These are phyloP conservation scores for Sugiyamaella qingdaonensis DNA, from an alignment of 805 yeast species.

Conservation along the genomic window DNA sequence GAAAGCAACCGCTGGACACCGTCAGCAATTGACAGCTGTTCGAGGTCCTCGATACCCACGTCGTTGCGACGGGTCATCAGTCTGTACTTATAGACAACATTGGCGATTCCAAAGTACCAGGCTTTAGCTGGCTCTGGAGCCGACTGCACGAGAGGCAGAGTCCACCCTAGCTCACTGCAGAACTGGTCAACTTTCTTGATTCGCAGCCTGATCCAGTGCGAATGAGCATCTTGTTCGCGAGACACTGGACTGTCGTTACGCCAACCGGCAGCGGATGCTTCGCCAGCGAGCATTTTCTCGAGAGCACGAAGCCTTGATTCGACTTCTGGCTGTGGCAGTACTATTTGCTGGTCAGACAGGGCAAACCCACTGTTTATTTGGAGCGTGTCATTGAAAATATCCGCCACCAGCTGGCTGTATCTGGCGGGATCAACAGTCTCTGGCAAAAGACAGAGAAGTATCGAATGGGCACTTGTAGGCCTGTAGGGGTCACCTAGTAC, in stretches of 20 bases:
- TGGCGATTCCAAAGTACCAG: conserved; percentile 31
- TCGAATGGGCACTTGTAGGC: conserved; percentile 28
- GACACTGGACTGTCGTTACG: conserved; percentile 2
- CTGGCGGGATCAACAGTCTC: conserved; percentile 25
- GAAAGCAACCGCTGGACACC: conserved; percentile 21
- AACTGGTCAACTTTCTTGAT: conserved; percentile 27
- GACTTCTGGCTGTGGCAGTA: conserved; percentile 10
- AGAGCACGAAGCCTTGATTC: conserved; percentile 17
- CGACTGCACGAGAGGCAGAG: conserved; percentile 11
- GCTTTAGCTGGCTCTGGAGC: conserved; percentile 16
- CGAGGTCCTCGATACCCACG: conserved; percentile 10
- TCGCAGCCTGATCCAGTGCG: conserved; percentile 28
- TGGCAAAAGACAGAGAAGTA: conserved; percentile 30
- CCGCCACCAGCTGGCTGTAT: conserved; percentile 15
- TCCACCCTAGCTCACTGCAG: conserved; percentile 18
- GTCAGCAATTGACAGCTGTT: conserved; percentile 19
- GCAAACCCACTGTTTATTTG: neutral
- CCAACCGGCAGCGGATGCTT: conserved; percentile 24
- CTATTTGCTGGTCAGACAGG: neutral
- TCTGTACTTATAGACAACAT: conserved; percentile 26
- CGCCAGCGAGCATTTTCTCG: conserved; percentile 13
- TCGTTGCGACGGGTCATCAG: neutral
- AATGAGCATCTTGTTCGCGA: conserved; percentile 7
- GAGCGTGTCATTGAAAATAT: conserved; percentile 8
- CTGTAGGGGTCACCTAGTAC: conserved; percentile 16